Conservation (phyloP, 768 basidiomycete genomes). For the Steccherinum ochraceum region DNA sequence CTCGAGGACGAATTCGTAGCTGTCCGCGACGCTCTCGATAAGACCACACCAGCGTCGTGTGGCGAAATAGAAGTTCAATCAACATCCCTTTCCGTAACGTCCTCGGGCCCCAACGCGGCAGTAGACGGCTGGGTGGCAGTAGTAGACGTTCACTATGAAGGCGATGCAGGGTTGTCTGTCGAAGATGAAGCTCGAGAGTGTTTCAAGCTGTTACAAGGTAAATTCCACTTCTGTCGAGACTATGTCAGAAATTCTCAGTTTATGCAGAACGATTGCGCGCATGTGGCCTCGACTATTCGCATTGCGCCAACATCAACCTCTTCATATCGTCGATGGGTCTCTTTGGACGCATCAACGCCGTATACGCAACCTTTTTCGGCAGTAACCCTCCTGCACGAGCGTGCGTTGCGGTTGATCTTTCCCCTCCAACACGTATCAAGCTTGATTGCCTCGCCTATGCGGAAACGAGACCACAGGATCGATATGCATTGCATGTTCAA, state of each 20-base stretch:
- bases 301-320: conserved; percentile 74
- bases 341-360: conserved; percentile 70
- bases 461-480: conserved; percentile 30
- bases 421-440: conserved; percentile 45
- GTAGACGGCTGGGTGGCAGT: conserved; percentile 66
- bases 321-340: conserved; percentile 77
- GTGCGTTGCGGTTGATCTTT: conserved; percentile 81
- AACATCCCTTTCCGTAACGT: background rate
- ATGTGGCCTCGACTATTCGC: conserved; percentile 44
- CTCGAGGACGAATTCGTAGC: conserved; percentile 39
- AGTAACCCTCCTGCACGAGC: conserved; percentile 89
- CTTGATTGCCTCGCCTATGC: conserved; percentile 81
- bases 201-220: conserved; percentile 64
- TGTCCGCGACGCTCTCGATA: conserved; percentile 7
- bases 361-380: conserved; percentile 82
- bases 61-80: too few species aligned
- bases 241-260: too few species aligned
- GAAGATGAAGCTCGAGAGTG: conserved; percentile 70
- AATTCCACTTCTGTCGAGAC: too few species aligned
- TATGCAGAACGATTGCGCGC: conserved; percentile 46
- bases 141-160: conserved; percentile 40
- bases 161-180: conserved; percentile 27
- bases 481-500: conserved; percentile 89
- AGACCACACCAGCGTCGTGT: background rate
- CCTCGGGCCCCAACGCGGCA: background rate